Conservation (phyloP, 2,329 filamentous ascomycete genomes). For the Sordariomycetes sp. region DNA sequence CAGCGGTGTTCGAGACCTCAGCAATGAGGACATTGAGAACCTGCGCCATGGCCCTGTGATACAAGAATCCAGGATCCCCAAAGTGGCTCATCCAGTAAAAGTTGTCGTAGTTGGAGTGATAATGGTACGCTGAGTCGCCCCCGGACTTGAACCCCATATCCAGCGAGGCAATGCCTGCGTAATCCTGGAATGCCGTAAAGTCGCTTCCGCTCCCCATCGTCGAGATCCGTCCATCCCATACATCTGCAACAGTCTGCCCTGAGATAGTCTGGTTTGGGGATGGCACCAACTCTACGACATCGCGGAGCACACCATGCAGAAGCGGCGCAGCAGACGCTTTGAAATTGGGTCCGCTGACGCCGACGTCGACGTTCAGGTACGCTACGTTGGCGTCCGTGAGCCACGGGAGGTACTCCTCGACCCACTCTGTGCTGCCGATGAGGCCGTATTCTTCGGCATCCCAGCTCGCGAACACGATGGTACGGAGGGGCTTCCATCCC, state of each 20-base stretch:
- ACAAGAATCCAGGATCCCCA: slow-evolving; percentile 56
- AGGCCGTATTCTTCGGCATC: slow-evolving; percentile 79
- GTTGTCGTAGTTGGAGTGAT: slow-evolving; percentile 86
- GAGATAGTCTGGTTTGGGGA: slow-evolving; percentile 67
- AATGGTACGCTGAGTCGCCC: slow-evolving; percentile 54
- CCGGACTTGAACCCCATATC: slow-evolving; percentile 43
- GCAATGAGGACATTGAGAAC: slow-evolving; percentile 49
- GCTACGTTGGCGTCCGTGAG: slow-evolving; percentile 59
- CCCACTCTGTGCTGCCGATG: slow-evolving; percentile 82
- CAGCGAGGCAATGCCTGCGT: slow-evolving; percentile 51
- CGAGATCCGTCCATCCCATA: slow-evolving; percentile 47
- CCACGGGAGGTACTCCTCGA: slow-evolving; percentile 81
- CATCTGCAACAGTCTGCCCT: slow-evolving; percentile 57
- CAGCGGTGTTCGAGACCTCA: slow-evolving; percentile 44
- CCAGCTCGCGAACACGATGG: slow-evolving; percentile 80
- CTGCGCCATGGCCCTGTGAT: slow-evolving; percentile 55
- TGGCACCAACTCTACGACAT: slow-evolving; percentile 48
- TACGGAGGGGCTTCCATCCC: slow-evolving; percentile 54
- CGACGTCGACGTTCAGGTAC: slow-evolving; percentile 79
- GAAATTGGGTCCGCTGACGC: slow-evolving; percentile 52
- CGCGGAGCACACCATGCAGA: slow-evolving; percentile 58
- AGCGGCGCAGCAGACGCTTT: slow-evolving; percentile 56
- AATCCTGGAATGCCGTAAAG: slow-evolving; percentile 64
- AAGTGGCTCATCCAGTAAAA: slow-evolving; percentile 80
- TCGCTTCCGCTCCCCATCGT: slow-evolving; percentile 64